These are phyloP conservation scores for Parathielavia appendiculata DNA, from an alignment of 495 filamentous ascomycete genomes.

Conservation along the genomic window DNA sequence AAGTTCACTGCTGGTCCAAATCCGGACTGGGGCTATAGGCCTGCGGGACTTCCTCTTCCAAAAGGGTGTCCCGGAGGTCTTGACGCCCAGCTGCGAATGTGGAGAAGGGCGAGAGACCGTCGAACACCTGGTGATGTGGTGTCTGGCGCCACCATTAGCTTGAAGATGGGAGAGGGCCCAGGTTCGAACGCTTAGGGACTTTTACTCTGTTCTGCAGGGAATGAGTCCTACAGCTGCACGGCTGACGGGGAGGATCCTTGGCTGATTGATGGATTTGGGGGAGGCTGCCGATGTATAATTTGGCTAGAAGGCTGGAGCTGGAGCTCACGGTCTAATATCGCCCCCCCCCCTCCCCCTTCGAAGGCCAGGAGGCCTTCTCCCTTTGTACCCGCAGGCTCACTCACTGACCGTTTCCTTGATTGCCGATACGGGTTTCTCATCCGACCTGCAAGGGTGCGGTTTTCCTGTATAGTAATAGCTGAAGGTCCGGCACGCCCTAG, in stretches of 20 bases:
- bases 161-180: conserved; percentile 10
- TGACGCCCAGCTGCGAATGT: too few species aligned
- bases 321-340: background rate
- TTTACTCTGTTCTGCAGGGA: conserved; percentile 11
- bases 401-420: conserved; percentile 9
- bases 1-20: too few species aligned
- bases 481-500: conserved; percentile 1
- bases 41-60: too few species aligned
- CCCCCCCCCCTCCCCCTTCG: conserved; percentile 5
- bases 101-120: too few species aligned
- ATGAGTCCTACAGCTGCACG: conserved; percentile 12
- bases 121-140: conserved; percentile 17
- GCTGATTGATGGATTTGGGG: conserved; percentile 13
- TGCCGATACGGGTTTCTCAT: conserved; percentile 9
- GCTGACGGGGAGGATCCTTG: conserved; percentile 5
- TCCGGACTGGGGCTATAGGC: too few species aligned
- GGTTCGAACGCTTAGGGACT: conserved; percentile 6
- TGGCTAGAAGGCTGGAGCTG: conserved; percentile 13
- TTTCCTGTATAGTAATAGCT: conserved; percentile 10
- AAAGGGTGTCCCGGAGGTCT: too few species aligned
- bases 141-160: conserved; percentile 10
- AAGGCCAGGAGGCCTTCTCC: conserved; percentile 12
- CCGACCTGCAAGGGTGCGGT: conserved; percentile 11
- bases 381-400: conserved; percentile 11
- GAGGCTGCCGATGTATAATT: conserved; percentile 6